Conservation (phyloP, 1,284 basidiomycete species). For the Cystobasidiaceae sp. region DNA sequence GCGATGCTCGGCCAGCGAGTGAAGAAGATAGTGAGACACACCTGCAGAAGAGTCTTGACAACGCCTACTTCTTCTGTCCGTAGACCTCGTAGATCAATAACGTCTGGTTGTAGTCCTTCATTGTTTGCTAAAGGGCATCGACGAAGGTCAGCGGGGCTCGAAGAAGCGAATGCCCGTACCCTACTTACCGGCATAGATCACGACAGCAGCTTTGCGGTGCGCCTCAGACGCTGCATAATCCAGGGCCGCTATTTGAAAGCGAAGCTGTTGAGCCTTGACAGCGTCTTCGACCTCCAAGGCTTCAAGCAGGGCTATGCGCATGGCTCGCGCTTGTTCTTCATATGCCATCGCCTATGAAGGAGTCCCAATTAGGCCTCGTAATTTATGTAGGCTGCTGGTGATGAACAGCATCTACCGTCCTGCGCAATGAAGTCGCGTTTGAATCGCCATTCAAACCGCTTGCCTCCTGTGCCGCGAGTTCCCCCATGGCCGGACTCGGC, state of each 20-base stretch:
- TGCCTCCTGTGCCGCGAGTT: no score
- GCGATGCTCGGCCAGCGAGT: not conserved
- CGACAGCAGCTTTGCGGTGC: not conserved
- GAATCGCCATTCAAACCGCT: no score
- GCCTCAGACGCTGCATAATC: not conserved
- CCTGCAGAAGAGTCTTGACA: not conserved
- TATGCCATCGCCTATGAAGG: not conserved
- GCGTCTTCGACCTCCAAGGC: not conserved
- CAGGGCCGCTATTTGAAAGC: not conserved
- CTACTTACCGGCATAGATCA: constrained; percentile 7
- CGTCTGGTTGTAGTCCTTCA: not conserved
- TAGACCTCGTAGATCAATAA: not conserved
- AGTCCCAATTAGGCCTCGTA: no score
- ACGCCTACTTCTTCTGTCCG: not conserved
- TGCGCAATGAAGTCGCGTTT: no score
- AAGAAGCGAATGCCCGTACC: no score
- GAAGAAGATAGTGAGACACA: not conserved
- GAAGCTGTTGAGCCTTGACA: not conserved
- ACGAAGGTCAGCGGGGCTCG: no score
- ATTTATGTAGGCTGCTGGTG: no score
- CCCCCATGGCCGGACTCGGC: no score
- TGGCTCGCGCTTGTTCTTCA: not conserved
- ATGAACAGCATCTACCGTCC: no score
- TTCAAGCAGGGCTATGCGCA: not conserved
- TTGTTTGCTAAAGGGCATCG: no score